A percentile compares a stretch with the other conserved stretches of the same genome.
These are phyloP conservation scores for Yamadazyma spencermartinsiae DNA, from an alignment of 1,139 yeast species.

Conservation along the genomic window DNA sequence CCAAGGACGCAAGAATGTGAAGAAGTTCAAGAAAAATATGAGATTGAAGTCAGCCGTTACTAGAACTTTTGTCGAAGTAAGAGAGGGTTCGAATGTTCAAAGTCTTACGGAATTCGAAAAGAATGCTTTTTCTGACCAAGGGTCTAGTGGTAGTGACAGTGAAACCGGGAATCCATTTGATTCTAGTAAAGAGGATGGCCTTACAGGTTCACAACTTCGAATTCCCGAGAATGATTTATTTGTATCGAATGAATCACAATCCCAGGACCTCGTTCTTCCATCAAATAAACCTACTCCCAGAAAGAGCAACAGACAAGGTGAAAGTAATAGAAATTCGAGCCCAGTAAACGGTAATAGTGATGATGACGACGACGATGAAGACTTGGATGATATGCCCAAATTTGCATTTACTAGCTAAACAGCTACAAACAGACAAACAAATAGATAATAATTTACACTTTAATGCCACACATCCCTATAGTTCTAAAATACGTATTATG, in stretches of 20 bases:
- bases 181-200: too few relatives aligned
- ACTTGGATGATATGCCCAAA: constrained; percentile 37
- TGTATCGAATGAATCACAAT: constrained; percentile 10
- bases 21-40: constrained; percentile 33
- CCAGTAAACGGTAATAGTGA: constrained; percentile 29
- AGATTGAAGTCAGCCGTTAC: constrained; percentile 23
- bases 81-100: constrained; percentile 4
- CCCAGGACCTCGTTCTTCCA: constrained; percentile 5
- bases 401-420: constrained; percentile 30
- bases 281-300: constrained; percentile 7
- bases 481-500: constrained; percentile 51
- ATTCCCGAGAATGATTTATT: constrained; percentile 7
- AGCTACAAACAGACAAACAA: too few relatives aligned
- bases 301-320: background rate
- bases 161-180: background rate
- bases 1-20: constrained; percentile 36
- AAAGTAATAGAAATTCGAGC: constrained; percentile 3
- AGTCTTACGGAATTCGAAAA: background rate
- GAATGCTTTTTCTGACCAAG: constrained; percentile 17
- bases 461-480: constrained; percentile 49
- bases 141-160: background rate
- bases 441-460: too few relatives aligned
- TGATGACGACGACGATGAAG: constrained; percentile 33
- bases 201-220: constrained; percentile 1
- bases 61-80: constrained; percentile 28